Evolutionary conservation across 352 stramenopile genomes (phyloP).

Genomic region (Blastocystis sp.): DNA sequence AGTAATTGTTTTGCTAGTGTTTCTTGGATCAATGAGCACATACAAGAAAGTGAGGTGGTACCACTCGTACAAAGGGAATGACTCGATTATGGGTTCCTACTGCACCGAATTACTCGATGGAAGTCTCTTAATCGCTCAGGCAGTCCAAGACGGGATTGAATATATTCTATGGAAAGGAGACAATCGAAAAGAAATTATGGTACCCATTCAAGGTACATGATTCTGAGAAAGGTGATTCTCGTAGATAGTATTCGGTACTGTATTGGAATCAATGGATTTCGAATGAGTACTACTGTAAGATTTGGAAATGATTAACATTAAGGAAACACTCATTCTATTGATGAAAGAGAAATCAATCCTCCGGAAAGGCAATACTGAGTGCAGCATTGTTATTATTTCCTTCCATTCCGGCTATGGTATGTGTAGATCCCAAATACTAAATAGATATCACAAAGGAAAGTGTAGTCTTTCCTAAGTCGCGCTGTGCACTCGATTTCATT

Average conservation of each 20-base stretch:
- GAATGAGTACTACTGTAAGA: neutral
- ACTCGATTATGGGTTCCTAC: neutral
- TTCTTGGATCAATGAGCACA: neutral
- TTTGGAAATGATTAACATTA: neutral
- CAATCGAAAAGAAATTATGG: neutral
- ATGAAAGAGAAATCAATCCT: neutral
- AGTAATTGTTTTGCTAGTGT: conserved; percentile 2
- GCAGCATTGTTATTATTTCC: neutral
- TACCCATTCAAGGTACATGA: neutral
- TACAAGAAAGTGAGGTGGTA: conserved; percentile 15
- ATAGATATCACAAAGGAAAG: conserved; percentile 20
- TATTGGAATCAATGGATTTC: conserved; percentile 43
- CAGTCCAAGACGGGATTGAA: neutral
- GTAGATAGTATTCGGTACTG: conserved; percentile 10
- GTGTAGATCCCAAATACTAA: neutral
- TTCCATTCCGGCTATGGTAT: neutral
- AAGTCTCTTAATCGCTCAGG: conserved; percentile 3
- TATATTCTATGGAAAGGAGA: conserved; percentile 24
- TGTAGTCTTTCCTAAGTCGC: neutral
- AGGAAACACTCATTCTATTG: conserved; percentile 45
- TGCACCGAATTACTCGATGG: conserved; percentile 1
- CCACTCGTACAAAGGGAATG: conserved; percentile 11
- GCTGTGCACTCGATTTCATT: neutral
- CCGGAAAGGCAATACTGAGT: neutral
- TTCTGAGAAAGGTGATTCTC: neutral